A percentile compares a stretch with the other conserved stretches of the same genome.
These are phyloP conservation scores for Penicillium sp. DNA, from an alignment of 2,329 filamentous ascomycete genomes.

Conservation along the genomic window DNA sequence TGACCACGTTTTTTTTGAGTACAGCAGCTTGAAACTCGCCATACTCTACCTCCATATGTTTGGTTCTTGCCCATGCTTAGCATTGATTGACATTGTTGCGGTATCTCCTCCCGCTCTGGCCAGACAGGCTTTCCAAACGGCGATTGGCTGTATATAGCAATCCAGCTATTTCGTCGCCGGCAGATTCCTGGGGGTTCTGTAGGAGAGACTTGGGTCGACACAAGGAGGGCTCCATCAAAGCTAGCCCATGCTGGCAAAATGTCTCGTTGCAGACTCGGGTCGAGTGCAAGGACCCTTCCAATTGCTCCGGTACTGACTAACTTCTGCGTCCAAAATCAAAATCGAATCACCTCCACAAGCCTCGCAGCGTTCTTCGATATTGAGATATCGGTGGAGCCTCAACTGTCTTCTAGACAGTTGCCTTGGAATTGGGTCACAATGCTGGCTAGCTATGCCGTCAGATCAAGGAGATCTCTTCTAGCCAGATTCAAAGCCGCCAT, in stretches of 20 bases:
- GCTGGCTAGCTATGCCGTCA: background rate
- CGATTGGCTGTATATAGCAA: background rate
- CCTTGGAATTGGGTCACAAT: background rate
- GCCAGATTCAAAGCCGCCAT: background rate
- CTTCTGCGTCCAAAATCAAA: background rate
- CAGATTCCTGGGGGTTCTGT: background rate
- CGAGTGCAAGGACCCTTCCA: background rate
- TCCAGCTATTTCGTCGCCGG: background rate
- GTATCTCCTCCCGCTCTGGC: background rate
- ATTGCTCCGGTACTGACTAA: background rate
- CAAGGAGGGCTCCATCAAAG: background rate
- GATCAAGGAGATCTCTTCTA: background rate
- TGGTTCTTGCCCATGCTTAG: background rate
- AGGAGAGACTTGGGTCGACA: background rate
- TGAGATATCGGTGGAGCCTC: background rate
- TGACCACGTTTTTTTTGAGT: background rate
- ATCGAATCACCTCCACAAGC: background rate
- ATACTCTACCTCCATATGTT: background rate
- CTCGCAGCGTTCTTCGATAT: background rate
- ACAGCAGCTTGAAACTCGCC: background rate
- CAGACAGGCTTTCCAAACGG: background rate
- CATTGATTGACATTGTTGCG: background rate
- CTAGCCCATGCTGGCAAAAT: background rate
- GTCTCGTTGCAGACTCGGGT: background rate
- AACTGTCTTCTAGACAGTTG: background rate